Conservation (phyloP, 306 rosid species). For the Prunus davidiana region DNA sequence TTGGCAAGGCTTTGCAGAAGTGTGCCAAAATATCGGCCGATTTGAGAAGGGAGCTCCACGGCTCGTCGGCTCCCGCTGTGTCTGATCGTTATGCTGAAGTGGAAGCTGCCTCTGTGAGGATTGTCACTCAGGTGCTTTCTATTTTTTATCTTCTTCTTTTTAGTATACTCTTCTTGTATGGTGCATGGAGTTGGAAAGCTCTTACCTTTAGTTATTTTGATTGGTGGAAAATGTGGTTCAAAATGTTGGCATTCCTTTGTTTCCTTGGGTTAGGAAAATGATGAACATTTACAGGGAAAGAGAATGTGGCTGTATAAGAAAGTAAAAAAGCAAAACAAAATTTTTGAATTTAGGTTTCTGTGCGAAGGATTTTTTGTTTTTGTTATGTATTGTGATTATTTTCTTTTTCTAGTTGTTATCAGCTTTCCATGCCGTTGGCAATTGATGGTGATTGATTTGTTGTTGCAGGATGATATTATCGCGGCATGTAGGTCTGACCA, state of each 20-base stretch:
- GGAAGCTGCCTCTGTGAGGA: conserved; percentile 76
- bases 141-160: not conserved
- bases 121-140: conserved; percentile 70
- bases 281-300: not conserved
- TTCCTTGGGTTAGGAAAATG: not conserved
- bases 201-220: not conserved
- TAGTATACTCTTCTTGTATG: not conserved
- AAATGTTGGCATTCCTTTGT: not conserved
- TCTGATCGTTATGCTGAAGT: conserved; percentile 77
- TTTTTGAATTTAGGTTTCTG: not conserved
- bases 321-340: not conserved
- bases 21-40: conserved; percentile 79
- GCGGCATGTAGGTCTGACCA: conserved; percentile 76
- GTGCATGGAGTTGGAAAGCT: not conserved
- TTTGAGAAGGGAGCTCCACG: conserved; percentile 69
- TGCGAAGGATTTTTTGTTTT: not conserved
- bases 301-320: not conserved
- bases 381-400: not conserved
- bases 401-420: not conserved
- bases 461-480: conserved; percentile 70
- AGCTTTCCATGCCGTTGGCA: not conserved
- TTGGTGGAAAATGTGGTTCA: not conserved
- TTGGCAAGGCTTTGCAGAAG: conserved; percentile 84
- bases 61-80: conserved; percentile 50
- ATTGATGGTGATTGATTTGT: not conserved